phyloP scores from a whole-genome alignment of 1,139 yeast genomes.

The Kodamaea fungicola region DNA sequence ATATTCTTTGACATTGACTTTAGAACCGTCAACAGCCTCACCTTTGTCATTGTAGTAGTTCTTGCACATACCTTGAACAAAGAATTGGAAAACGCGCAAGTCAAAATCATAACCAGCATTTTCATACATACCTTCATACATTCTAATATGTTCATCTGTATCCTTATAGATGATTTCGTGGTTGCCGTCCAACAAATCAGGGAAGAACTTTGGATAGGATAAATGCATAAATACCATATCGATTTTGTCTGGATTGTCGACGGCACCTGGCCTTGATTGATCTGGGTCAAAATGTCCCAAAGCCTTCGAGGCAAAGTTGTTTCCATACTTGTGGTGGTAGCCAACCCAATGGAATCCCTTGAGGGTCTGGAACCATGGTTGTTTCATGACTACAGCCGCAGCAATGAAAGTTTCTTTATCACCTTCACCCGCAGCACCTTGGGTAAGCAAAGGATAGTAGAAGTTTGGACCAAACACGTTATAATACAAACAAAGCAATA shows the following conservation, averaged over 20 bases:
- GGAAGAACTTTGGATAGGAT: constrained; percentile 63
- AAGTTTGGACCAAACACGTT: constrained; percentile 58
- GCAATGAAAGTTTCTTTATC: constrained; percentile 69
- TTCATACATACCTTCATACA: constrained; percentile 40
- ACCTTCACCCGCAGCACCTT: constrained; percentile 72
- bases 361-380: constrained; percentile 53
- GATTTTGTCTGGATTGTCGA: constrained; percentile 22
- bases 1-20: constrained; percentile 22
- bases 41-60: constrained; percentile 33
- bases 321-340: constrained; percentile 34
- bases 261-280: constrained; percentile 13
- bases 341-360: constrained; percentile 54
- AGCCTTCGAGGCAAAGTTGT: constrained; percentile 48
- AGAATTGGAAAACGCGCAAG: constrained; percentile 34
- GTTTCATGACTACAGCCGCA: constrained; percentile 51
- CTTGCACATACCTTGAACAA: constrained; percentile 38
- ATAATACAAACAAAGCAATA: constrained; percentile 53
- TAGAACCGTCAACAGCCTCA: constrained; percentile 24
- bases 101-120: constrained; percentile 54
- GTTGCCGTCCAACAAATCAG: constrained; percentile 45
- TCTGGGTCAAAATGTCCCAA: constrained; percentile 61
- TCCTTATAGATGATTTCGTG: constrained; percentile 39
- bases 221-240: constrained; percentile 52
- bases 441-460: constrained; percentile 60
- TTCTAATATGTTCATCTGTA: constrained; percentile 40